phyloP scores from a whole-genome alignment of 306 rosid genomes.

The Lathyrus oleraceus region DNA sequence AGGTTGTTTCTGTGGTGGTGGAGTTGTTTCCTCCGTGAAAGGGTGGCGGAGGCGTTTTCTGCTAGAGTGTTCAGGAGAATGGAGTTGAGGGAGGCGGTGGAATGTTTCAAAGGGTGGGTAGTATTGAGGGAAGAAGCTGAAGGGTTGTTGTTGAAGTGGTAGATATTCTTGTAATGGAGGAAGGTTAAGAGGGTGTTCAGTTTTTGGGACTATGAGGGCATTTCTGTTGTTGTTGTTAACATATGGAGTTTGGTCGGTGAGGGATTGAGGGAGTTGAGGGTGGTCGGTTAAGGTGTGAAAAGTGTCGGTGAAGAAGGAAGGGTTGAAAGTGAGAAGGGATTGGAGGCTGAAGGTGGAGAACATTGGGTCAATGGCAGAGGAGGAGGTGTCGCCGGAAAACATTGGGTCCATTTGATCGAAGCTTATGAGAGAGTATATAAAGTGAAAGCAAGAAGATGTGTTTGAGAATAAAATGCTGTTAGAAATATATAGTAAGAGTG shows the following conservation, averaged over 20 bases:
- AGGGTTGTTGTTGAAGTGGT: conserved; percentile 20
- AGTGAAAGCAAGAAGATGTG: neutral
- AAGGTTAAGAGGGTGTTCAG: conserved; percentile 35
- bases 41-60: conserved; percentile 41
- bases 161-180: neutral
- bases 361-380: conserved; percentile 42
- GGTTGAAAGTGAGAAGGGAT: conserved; percentile 45
- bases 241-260: neutral
- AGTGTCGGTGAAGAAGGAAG: conserved; percentile 11
- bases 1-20: neutral
- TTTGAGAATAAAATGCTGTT: neutral
- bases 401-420: conserved; percentile 30
- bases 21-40: neutral
- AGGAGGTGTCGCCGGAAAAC: conserved; percentile 7
- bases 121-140: conserved; percentile 32
- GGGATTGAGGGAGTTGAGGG: neutral
- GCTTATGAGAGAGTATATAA: neutral
- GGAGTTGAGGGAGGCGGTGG: conserved; percentile 57
- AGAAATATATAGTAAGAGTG: neutral
- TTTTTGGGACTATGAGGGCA: conserved; percentile 8
- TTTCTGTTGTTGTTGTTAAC: neutral
- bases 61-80: conserved; percentile 34
- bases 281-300: neutral
- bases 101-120: conserved; percentile 5
- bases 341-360: conserved; percentile 56